Conservation (phyloP, 345 rosid species). For the Populus alba region DNA sequence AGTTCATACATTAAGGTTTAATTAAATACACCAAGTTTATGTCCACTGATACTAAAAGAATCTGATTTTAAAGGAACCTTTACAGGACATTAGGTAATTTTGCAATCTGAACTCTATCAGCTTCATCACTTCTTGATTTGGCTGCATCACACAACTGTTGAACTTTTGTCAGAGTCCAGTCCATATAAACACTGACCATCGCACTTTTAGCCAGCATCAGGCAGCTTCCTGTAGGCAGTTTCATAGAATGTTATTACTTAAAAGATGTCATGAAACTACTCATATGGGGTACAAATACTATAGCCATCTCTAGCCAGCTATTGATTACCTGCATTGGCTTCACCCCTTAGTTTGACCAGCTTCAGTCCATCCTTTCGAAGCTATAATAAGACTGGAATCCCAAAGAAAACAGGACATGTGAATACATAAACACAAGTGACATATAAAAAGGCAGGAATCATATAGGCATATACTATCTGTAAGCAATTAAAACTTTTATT, state of each 20-base stretch:
- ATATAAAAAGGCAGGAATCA: background rate
- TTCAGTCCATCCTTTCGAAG: constrained; percentile 95
- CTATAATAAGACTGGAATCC: constrained; percentile 36
- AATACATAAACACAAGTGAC: background rate
- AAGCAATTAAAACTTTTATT: background rate
- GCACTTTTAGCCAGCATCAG: constrained; percentile 95
- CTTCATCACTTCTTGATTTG: constrained; percentile 85
- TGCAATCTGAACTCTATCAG: constrained; percentile 87
- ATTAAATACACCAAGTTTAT: background rate
- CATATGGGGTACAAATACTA: background rate
- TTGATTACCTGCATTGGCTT: constrained; percentile 90
- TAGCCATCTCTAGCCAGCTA: constrained; percentile 6
- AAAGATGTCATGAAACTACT: background rate
- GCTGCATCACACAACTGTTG: constrained; percentile 89
- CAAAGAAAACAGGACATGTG: constrained; percentile 15
- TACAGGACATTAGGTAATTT: constrained; percentile 82
- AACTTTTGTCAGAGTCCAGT: constrained; percentile 75
- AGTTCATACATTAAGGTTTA: background rate
- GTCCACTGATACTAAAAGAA: background rate
- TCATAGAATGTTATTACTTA: background rate
- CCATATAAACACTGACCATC: constrained; percentile 95
- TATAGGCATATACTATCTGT: background rate
- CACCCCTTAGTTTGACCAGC: constrained; percentile 93
- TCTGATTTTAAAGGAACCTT: constrained; percentile 19
- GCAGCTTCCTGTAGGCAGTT: constrained; percentile 73